Conservation (phyloP, 2,329 filamentous ascomycete species). For the Pyrenochaeta sp. region DNA sequence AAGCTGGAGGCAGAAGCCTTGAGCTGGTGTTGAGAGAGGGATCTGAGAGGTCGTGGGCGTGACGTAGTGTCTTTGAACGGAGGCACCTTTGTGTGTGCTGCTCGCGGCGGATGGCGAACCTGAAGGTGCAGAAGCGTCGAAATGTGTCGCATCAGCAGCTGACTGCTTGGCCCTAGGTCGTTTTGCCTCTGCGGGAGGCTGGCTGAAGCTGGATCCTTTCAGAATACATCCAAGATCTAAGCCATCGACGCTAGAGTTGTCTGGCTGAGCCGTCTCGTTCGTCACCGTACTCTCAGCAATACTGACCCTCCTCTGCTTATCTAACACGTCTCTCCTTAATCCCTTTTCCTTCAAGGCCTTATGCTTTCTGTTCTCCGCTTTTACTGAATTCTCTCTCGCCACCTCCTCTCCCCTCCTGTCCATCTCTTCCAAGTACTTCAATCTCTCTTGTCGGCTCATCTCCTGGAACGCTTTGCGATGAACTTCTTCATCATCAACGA, state of each 20-base stretch:
- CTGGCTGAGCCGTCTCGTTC: slow-evolving; percentile 19
- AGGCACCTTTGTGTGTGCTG: slow-evolving; percentile 19
- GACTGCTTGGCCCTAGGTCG: not conserved
- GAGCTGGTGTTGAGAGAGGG: slow-evolving; percentile 34
- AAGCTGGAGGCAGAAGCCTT: slow-evolving; percentile 31
- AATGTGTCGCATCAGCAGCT: slow-evolving; percentile 30
- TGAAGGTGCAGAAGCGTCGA: slow-evolving; percentile 27
- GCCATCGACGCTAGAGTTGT: slow-evolving; percentile 16
- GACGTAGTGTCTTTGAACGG: slow-evolving; percentile 44
- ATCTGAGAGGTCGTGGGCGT: slow-evolving; percentile 58
- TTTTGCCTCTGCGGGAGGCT: slow-evolving; percentile 4
- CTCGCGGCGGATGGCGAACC: slow-evolving; percentile 15
- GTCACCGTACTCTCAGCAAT: slow-evolving; percentile 20
- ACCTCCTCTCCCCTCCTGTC: slow-evolving; percentile 63
- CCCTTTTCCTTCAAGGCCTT: slow-evolving; percentile 60
- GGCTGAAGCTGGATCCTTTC: slow-evolving; percentile 34
- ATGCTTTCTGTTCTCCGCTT: slow-evolving; percentile 60
- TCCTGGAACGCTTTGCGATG: slow-evolving; percentile 72
- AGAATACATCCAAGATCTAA: slow-evolving; percentile 36
- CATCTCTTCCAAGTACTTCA: slow-evolving; percentile 67
- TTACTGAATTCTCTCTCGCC: slow-evolving; percentile 55
- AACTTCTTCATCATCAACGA: slow-evolving; percentile 79
- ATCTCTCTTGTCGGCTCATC: slow-evolving; percentile 65
- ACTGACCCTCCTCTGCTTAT: slow-evolving; percentile 12
- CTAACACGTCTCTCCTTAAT: slow-evolving; percentile 30